Percentiles rank a stretch among this genome's conserved stretches.
phyloP scores from a whole-genome alignment of 371 early-diverging fungal species.

The Mortierella sp. region DNA sequence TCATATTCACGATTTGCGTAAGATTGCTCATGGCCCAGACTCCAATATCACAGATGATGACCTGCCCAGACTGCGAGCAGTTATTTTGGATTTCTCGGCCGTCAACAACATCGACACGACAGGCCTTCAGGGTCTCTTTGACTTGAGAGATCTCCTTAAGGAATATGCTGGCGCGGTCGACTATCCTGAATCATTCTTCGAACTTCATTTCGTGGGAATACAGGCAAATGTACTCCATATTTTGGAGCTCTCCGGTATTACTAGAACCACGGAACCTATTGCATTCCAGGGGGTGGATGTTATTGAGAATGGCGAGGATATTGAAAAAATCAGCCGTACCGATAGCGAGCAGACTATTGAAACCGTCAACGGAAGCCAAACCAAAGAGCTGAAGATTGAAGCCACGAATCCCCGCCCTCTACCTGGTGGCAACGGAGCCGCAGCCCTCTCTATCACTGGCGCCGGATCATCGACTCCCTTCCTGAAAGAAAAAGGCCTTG shows the following conservation, averaged over 20 bases:
- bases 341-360: background rate
- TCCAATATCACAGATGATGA: constrained; percentile 52
- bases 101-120: constrained; percentile 86
- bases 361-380: background rate
- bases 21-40: constrained; percentile 34
- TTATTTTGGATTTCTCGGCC: constrained; percentile 84
- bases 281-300: constrained; percentile 36
- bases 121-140: constrained; percentile 79
- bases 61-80: constrained; percentile 70
- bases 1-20: constrained; percentile 39
- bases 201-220: constrained; percentile 56
- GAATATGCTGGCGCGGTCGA: constrained; percentile 61
- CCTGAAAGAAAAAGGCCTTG: constrained; percentile 44
- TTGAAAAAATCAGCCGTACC: background rate
- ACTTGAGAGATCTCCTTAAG: constrained; percentile 65
- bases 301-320: constrained; percentile 13
- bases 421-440: constrained; percentile 34
- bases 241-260: constrained; percentile 58
- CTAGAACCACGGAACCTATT: constrained; percentile 50
- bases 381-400: constrained; percentile 10
- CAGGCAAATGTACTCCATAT: constrained; percentile 49
- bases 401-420: constrained; percentile 8
- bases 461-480: constrained; percentile 40
- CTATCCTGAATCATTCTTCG: constrained; percentile 35
- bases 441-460: constrained; percentile 26